Evolutionary conservation across 1,284 basidiomycete species (phyloP).

Genomic region (Malassezia arunalokei): DNA sequence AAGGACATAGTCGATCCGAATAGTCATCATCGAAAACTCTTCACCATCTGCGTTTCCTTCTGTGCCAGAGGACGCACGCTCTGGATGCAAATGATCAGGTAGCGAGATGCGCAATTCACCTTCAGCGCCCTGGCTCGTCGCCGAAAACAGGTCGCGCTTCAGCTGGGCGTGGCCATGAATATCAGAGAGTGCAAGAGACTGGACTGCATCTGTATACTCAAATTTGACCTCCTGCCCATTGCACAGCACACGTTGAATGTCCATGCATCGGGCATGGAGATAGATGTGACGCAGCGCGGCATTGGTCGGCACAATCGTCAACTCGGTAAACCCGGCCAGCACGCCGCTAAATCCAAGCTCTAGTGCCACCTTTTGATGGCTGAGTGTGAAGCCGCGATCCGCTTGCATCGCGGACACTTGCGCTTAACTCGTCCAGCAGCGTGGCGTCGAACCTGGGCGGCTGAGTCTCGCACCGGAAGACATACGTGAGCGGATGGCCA

Average conservation of each 20-base stretch:
- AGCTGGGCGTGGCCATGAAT: slow-evolving; percentile 82
- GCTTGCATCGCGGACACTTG: slow-evolving; percentile 4
- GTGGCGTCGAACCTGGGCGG: neutral
- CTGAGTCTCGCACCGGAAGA: neutral
- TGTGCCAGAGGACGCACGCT: slow-evolving; percentile 17
- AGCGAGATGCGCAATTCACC: slow-evolving; percentile 86
- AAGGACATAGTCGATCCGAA: slow-evolving; percentile 68
- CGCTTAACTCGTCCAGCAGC: neutral
- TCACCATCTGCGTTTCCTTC: slow-evolving; percentile 19
- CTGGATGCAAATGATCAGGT: slow-evolving; percentile 48
- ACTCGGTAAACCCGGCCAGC: slow-evolving; percentile 60
- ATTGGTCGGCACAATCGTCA: slow-evolving; percentile 67
- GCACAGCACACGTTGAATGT: slow-evolving; percentile 62
- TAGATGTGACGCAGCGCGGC: slow-evolving; percentile 65
- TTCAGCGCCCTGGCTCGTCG: slow-evolving; percentile 75
- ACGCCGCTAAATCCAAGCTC: slow-evolving; percentile 67
- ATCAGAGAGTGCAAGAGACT: slow-evolving; percentile 58
- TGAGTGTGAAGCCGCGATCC: slow-evolving; percentile 38
- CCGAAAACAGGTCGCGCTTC: slow-evolving; percentile 80
- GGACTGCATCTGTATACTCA: slow-evolving; percentile 62
- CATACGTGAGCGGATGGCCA: neutral
- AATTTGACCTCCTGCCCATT: slow-evolving; percentile 54
- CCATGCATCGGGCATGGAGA: slow-evolving; percentile 73
- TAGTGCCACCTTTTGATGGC: slow-evolving; percentile 76
- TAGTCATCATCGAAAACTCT: slow-evolving; percentile 65